phyloP scores from a whole-genome alignment of 129 eudicot genomes.

The Centaurea solstitialis region DNA sequence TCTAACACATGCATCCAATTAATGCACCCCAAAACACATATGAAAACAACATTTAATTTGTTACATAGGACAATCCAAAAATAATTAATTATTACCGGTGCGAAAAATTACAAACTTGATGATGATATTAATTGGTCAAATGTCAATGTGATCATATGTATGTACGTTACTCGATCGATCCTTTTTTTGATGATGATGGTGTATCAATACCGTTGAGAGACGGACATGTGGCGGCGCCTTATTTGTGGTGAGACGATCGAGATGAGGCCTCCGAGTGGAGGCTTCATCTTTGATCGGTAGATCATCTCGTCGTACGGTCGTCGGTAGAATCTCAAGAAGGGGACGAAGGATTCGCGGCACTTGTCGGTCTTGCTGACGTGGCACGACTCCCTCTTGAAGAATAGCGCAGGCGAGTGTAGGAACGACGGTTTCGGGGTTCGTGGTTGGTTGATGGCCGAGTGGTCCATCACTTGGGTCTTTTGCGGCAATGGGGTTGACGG shows the following conservation, averaged over 20 bases:
- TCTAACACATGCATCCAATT: slow-evolving; percentile 14
- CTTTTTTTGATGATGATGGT: background rate
- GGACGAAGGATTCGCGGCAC: slow-evolving; percentile 66
- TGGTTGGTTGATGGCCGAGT: slow-evolving; percentile 55
- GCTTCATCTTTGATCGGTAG: slow-evolving; percentile 91
- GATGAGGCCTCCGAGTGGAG: slow-evolving; percentile 91
- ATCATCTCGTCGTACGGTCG: slow-evolving; percentile 95
- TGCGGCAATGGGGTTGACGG: slow-evolving; percentile 94
- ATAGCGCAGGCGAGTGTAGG: slow-evolving; percentile 81
- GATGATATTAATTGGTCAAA: slow-evolving; percentile 20
- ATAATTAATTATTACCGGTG: slow-evolving; percentile 40
- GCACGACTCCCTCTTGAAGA: slow-evolving; percentile 53
- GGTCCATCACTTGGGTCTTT: slow-evolving; percentile 70
- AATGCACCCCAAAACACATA: slow-evolving; percentile 28
- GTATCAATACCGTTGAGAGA: slow-evolving; percentile 86
- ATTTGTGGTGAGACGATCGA: slow-evolving; percentile 86
- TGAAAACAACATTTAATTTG: slow-evolving; percentile 34
- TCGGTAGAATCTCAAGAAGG: slow-evolving; percentile 68
- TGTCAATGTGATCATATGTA: slow-evolving; percentile 34
- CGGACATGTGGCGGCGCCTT: slow-evolving; percentile 82
- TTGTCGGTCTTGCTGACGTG: slow-evolving; percentile 58
- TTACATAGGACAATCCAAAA: slow-evolving; percentile 31
- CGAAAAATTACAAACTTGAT: slow-evolving; percentile 23
- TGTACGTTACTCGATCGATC: slow-evolving; percentile 19
- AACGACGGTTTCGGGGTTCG: slow-evolving; percentile 89